Evolutionary conservation across 140 eudicot species (phyloP).

Genomic region (Flaveria floridana): DNA sequence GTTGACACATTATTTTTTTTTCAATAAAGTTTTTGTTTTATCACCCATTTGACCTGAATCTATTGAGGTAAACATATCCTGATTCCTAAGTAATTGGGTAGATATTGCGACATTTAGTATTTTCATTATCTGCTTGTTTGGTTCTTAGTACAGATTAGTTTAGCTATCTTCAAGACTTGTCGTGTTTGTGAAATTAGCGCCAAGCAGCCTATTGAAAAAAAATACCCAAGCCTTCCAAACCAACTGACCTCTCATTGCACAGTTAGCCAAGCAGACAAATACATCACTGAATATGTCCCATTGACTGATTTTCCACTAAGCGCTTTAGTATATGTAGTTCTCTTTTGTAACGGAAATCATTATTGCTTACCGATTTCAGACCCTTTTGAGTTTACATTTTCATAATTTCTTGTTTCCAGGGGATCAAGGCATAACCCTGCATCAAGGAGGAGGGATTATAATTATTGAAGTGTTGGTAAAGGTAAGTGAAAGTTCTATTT

Average conservation of each 20-base stretch:
- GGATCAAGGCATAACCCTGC: constrained; percentile 60
- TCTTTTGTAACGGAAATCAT: neutral
- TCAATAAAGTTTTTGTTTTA: neutral
- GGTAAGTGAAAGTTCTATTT: constrained; percentile 45
- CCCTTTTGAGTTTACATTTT: constrained; percentile 13
- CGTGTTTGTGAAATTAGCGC: neutral
- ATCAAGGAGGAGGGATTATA: constrained; percentile 68
- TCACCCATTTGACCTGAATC: neutral
- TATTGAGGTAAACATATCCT: neutral
- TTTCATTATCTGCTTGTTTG: neutral
- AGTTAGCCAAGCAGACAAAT: neutral
- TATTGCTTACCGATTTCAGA: neutral
- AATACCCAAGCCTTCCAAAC: neutral
- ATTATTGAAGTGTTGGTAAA: constrained; percentile 55
- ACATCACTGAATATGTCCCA: neutral
- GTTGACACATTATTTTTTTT: neutral
- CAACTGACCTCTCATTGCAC: constrained; percentile 2
- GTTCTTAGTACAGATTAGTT: neutral
- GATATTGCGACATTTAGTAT: neutral
- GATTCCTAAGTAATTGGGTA: neutral
- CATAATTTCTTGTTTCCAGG: constrained; percentile 44
- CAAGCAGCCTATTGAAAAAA: neutral
- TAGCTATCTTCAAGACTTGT: neutral
- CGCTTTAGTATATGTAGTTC: neutral
- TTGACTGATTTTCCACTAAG: neutral